These are phyloP conservation scores for Suillus paluster DNA, from an alignment of 768 basidiomycete genomes.

Conservation along the genomic window DNA sequence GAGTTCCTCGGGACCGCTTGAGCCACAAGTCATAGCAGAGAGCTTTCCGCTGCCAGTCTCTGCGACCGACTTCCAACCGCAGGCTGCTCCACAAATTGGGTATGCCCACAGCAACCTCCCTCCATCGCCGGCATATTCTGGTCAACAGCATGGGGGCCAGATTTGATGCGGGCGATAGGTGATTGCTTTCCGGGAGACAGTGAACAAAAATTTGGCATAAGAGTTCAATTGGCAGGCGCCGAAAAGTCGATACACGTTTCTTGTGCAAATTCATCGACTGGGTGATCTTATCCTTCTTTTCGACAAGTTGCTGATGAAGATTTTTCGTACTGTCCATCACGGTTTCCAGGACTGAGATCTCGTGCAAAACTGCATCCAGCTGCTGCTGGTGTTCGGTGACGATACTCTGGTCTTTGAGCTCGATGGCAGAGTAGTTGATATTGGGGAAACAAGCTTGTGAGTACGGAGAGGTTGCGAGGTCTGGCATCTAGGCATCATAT, in stretches of 20 bases:
- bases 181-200: slow-evolving; percentile 38
- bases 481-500: neutral
- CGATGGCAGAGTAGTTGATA: neutral
- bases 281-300: slow-evolving; percentile 12
- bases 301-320: slow-evolving; percentile 16
- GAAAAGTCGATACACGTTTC: slow-evolving; percentile 33
- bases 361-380: neutral
- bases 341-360: neutral
- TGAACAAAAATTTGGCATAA: slow-evolving; percentile 50
- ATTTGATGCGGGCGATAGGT: neutral
- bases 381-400: neutral
- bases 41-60: slow-evolving; percentile 12
- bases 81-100: slow-evolving; percentile 49
- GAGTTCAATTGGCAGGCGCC: slow-evolving; percentile 48
- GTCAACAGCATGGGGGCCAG: slow-evolving; percentile 43
- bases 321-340: slow-evolving; percentile 16
- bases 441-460: neutral
- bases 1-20: slow-evolving; percentile 18
- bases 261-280: slow-evolving; percentile 14
- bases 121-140: slow-evolving; percentile 48
- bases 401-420: neutral
- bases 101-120: slow-evolving; percentile 39
- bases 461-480: neutral
- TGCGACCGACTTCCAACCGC: slow-evolving; percentile 30
- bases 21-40: slow-evolving; percentile 14